Conservation (phyloP, 257 asterid genomes). For the Fraxinus cuspidata region DNA sequence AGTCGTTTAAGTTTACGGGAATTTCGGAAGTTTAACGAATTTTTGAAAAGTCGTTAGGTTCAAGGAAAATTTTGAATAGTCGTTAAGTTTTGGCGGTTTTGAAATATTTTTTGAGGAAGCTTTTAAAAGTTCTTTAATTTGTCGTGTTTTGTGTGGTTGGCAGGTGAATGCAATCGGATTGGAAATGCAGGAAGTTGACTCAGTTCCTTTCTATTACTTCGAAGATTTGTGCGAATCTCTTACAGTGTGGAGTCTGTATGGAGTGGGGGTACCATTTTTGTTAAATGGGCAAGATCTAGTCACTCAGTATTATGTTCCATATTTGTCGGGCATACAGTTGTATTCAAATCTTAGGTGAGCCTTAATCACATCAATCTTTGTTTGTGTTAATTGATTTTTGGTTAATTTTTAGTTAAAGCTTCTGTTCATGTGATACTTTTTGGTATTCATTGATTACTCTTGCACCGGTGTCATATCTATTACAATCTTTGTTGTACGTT, state of each 20-base stretch:
- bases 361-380: not conserved
- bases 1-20: not conserved
- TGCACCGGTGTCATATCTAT: not conserved
- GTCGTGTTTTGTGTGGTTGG: conserved; percentile 16
- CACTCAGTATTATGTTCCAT: conserved; percentile 73
- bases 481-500: not conserved
- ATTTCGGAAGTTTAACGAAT: not conserved
- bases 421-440: not conserved
- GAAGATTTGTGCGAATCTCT: conserved; percentile 72
- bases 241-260: conserved; percentile 61
- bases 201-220: conserved; percentile 49
- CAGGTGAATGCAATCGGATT: conserved; percentile 45
- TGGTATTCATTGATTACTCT: not conserved
- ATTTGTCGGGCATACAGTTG: conserved; percentile 78
- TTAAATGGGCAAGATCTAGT: conserved; percentile 48
- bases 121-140: conserved; percentile 1
- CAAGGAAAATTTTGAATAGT: not conserved
- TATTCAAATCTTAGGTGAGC: conserved; percentile 50
- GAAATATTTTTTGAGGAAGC: not conserved
- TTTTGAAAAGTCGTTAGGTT: conserved; percentile 8
- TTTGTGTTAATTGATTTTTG: not conserved
- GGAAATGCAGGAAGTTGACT: conserved; percentile 36
- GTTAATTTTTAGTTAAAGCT: not conserved
- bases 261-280: conserved; percentile 68
- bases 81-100: not conserved